These are phyloP conservation scores for Mycena galericulata DNA, from an alignment of 768 basidiomycete genomes.

Conservation along the genomic window DNA sequence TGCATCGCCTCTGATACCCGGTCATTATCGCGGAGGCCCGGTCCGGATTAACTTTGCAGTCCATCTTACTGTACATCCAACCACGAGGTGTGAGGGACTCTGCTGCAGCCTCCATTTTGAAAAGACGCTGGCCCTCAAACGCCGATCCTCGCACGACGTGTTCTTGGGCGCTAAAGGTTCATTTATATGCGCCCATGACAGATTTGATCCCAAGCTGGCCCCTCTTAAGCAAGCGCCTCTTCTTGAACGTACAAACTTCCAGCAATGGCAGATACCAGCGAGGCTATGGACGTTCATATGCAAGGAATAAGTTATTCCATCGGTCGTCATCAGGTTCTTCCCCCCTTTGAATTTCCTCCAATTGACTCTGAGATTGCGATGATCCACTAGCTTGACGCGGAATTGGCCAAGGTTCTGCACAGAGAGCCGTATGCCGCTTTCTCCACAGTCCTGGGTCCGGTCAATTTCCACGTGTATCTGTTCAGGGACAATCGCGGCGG, in stretches of 20 bases:
- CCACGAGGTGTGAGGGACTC: background rate
- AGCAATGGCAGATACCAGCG: slow-evolving; percentile 1
- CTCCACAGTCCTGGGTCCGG: slow-evolving; percentile 36
- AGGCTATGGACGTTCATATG: slow-evolving; percentile 37
- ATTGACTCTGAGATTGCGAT: background rate
- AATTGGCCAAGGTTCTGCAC: slow-evolving; percentile 62
- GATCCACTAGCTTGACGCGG: slow-evolving; percentile 26
- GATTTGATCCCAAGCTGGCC: background rate
- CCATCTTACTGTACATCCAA: background rate
- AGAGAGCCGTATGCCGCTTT: slow-evolving; percentile 48
- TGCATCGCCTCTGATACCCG: background rate
- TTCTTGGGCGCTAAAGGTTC: background rate
- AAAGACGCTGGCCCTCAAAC: too few species aligned
- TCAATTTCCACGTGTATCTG: slow-evolving; percentile 69
- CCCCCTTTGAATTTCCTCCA: background rate
- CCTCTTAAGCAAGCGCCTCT: background rate
- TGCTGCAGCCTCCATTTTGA: background rate
- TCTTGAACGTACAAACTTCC: background rate
- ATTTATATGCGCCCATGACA: background rate
- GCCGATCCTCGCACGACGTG: too few species aligned
- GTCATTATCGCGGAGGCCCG: background rate
- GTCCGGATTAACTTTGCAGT: background rate
- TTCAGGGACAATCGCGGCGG: slow-evolving; percentile 51
- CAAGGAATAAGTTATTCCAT: slow-evolving; percentile 47
- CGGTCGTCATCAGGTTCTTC: slow-evolving; percentile 44